phyloP scores from a whole-genome alignment of 176 grass and related monocot genomes.

The Bonia amplexicaulis region DNA sequence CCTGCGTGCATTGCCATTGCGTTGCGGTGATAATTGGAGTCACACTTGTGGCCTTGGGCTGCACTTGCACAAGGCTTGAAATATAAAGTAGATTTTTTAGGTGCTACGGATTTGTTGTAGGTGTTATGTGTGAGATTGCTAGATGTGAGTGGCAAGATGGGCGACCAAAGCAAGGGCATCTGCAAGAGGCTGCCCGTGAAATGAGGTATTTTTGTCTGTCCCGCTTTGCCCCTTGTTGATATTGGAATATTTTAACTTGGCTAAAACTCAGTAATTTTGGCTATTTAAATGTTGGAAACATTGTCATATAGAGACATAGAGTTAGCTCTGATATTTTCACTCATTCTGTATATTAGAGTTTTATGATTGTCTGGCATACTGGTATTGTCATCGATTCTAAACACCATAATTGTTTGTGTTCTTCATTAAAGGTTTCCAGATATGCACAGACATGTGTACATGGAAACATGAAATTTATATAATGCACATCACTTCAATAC shows the following conservation, averaged over 20 bases:
- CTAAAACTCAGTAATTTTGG: not conserved
- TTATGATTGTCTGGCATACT: not conserved
- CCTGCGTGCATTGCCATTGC: not conserved
- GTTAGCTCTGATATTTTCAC: not conserved
- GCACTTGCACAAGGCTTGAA: not conserved
- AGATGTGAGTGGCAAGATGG: conserved; percentile 76
- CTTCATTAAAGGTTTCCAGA: not conserved
- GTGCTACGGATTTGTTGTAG: conserved; percentile 31
- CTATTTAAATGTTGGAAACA: not conserved
- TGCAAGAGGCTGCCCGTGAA: conserved; percentile 87
- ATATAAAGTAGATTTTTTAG: not conserved
- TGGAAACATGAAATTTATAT: not conserved
- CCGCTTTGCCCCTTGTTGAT: not conserved
- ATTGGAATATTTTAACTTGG: not conserved
- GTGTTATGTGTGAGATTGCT: conserved; percentile 72
- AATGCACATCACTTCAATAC: not conserved
- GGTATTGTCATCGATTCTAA: not conserved
- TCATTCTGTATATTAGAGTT: not conserved
- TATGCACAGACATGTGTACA: not conserved
- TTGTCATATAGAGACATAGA: not conserved
- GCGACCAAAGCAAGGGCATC: conserved; percentile 77
- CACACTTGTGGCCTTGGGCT: not conserved
- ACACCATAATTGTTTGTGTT: not conserved
- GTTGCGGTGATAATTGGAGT: not conserved
- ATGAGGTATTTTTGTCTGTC: conserved; percentile 50